These are phyloP conservation scores for Apium graveolens DNA, from an alignment of 129 eudicot species.

Conservation along the genomic window DNA sequence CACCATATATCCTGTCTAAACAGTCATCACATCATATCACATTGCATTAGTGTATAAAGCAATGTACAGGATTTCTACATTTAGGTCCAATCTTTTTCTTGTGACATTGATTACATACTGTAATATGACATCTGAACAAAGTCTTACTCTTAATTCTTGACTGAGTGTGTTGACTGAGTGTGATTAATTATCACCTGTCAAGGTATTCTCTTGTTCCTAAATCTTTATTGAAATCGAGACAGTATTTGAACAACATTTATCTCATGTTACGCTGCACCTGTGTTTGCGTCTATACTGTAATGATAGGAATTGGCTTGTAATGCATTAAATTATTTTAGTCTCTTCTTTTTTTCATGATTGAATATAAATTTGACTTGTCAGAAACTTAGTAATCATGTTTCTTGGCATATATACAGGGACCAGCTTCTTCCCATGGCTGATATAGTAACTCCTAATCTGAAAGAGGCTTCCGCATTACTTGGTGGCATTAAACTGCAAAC, in stretches of 20 bases:
- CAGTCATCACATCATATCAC: not conserved
- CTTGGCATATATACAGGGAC: conserved; percentile 35
- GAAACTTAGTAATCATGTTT: not conserved
- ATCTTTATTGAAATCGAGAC: not conserved
- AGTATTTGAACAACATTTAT: not conserved
- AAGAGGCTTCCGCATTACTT: conserved; percentile 85
- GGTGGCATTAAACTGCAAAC: conserved; percentile 61
- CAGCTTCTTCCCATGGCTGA: conserved; percentile 90
- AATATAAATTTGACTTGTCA: not conserved
- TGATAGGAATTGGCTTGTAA: not conserved
- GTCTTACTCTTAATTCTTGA: not conserved
- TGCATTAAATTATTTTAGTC: not conserved
- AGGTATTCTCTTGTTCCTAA: not conserved
- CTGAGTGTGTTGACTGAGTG: not conserved
- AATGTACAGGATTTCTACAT: not conserved
- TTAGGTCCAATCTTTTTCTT: not conserved
- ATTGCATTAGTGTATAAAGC: not conserved
- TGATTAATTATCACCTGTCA: not conserved
- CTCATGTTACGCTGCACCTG: not conserved
- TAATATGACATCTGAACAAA: not conserved
- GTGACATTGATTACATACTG: not conserved
- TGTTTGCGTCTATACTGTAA: not conserved
- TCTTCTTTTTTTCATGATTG: not conserved
- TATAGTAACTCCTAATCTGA: conserved; percentile 80
- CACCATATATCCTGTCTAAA: not conserved